Evolutionary conservation across 2,329 filamentous ascomycete species (phyloP), one percentile per base, ranked within the genome.

Genomic region (Thelonectria rubi): DNA sequence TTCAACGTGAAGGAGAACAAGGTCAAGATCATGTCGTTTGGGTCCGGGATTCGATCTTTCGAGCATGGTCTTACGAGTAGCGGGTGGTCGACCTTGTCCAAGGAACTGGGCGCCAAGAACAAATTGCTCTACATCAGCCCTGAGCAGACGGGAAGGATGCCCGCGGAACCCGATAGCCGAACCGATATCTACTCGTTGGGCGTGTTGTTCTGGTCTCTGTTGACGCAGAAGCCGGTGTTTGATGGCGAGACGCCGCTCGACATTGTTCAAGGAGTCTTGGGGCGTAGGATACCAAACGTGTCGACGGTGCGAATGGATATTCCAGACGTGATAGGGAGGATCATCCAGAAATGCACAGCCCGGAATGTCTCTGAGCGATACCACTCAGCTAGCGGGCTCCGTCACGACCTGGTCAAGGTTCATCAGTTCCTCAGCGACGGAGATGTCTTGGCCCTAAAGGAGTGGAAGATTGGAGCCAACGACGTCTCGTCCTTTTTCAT

Each of bases 151-250:
- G 94, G 94, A 14, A 89, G 94, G 18, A 91, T 97, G 85, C 92
- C 93, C 3, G 93, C 92, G 3, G 94, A 97, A 75, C 94, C 94
- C 1, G 94, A 97, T 77, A 92, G 87, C 45, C 87, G 94, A 42
- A 97, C 94, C 15, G 94, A 98, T 76, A 96, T 97, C 32, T 97
- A 97, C 79, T 94, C 92, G 0, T 81, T 97, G 1, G 94, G 94
- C 4, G 89, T 97, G 40, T 77, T 97, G 1, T 94, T 97, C 75
- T 97, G 93, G 90, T 92, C 87, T 9, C 86, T 96, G 72, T 81
- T 97, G 47, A 91, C 92, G 2, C 92, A 93, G 26, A 86, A 89
- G 69, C 86, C 91, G 3, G 91, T 93, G 0, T 97, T 95, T 67
- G 89, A 90, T 37, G 94, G 92, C 10, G 84, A 88, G 12, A 90